Evolutionary conservation across 345 rosid genomes (phyloP), one percentile per base, ranked within the genome.

Genomic region (Reutealis trisperma): DNA sequence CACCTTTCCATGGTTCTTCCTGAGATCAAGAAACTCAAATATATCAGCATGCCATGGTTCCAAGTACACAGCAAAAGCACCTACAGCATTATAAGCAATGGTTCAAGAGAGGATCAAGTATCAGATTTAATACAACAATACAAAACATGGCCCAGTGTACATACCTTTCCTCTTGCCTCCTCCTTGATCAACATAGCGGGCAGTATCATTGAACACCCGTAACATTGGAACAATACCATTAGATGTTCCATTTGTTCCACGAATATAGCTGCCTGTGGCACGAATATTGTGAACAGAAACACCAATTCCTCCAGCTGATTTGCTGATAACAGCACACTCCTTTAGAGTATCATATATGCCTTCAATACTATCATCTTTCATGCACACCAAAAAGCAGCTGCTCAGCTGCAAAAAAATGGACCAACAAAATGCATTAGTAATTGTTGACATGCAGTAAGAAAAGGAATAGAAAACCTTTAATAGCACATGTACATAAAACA

Each of bases 321-420:
- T 94, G 83, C 97, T 94, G 74, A 94, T 92, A 68, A 94, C 92
- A 78, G 94, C 98, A 88, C 97, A 94, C 83, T 94, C 97, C 88
- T 92, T 94, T 80, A 94, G 77, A 14, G 96, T 91, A 59, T 94
- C 98, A 79, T 94, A 94, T 54, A 94, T 92, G 67, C 97, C 98
- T 77, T 92, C 97, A 82, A 94, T 94, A 75, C 96, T 92, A 75
- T 94, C 97, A 62, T 94, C 94, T 84, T 94, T 92, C 97, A 94
- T 94, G 82, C 98, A 94, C 27, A 92, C 57, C 82, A 94, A 81
- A 85, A 92, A 92, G 83, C 97, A 94, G 76, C 97, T 94, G 77
- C 97, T 94, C 87, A 94, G 65, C 98, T 94, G 88, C 80, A n/a
- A 78, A 81, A 60, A 76, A 22, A 0, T 18, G 18, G 34, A 45